These are phyloP conservation scores for Mallotus nudiflorus DNA, from an alignment of 345 rosid genomes.

Conservation along the genomic window DNA sequence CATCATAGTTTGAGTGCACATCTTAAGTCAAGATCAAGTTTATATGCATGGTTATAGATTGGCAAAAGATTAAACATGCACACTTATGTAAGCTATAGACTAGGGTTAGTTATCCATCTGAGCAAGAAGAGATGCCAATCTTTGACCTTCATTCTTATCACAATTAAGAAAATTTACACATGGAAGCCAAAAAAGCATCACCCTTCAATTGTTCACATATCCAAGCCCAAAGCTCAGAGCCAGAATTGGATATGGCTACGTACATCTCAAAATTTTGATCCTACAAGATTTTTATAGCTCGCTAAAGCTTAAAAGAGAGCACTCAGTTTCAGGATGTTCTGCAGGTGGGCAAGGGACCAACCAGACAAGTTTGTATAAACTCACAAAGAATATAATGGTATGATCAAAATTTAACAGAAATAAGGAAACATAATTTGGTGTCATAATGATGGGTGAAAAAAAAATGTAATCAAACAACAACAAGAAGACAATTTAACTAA, in stretches of 20 bases:
- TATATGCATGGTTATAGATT: neutral
- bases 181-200: neutral
- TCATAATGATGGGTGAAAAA: neutral
- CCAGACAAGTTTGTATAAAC: neutral
- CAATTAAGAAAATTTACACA: conserved; percentile 1
- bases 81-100: neutral
- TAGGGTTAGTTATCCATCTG: neutral
- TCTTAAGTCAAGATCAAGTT: neutral
- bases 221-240: no score
- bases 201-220: neutral
- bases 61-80: neutral
- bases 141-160: no score
- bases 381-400: neutral
- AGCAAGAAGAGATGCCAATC: neutral
- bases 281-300: neutral
- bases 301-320: neutral
- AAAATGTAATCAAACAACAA: conserved; percentile 10
- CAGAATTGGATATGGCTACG: no score
- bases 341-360: neutral
- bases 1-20: neutral
- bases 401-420: neutral
- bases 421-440: neutral
- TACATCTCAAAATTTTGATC: neutral
- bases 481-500: neutral
- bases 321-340: neutral